Conservation (phyloP, 805 yeast species). For the Hanseniaspora taiwanica region DNA sequence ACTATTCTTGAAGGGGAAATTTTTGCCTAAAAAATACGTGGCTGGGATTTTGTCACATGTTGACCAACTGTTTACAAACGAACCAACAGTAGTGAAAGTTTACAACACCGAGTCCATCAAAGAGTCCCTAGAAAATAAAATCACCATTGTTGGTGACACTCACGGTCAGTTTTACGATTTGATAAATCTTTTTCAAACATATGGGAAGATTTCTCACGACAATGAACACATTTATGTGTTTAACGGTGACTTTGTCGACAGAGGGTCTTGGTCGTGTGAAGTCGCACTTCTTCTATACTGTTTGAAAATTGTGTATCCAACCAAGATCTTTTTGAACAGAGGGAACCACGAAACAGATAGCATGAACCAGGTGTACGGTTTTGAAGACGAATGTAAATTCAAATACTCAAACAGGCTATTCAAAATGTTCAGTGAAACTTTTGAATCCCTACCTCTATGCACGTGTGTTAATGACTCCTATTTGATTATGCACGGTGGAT, state of each 20-base stretch:
- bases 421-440: constrained; percentile 73
- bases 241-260: constrained; percentile 95
- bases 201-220: constrained; percentile 49
- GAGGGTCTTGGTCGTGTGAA: constrained; percentile 98
- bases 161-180: constrained; percentile 95
- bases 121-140: constrained; percentile 19
- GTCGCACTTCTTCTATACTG: constrained; percentile 73
- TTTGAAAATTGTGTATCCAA: constrained; percentile 66
- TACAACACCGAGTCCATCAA: constrained; percentile 18
- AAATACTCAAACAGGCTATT: constrained; percentile 75
- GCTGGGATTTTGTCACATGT: constrained; percentile 70
- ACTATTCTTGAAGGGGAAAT: constrained; percentile 60
- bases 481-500: constrained; percentile 90
- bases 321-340: constrained; percentile 60
- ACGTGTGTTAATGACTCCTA: constrained; percentile 66
- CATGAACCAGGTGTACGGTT: constrained; percentile 94
- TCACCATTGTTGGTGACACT: constrained; percentile 93
- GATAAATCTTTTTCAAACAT: constrained; percentile 58
- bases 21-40: constrained; percentile 68
- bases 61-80: constrained; percentile 46
- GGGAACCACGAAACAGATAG: constrained; percentile 96
- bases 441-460: constrained; percentile 77
- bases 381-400: constrained; percentile 87
- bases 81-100: constrained; percentile 67
- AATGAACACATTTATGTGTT: constrained; percentile 59